Conservation (phyloP, 2,329 filamentous ascomycete species). For the Pleurostoma richardsiae region DNA sequence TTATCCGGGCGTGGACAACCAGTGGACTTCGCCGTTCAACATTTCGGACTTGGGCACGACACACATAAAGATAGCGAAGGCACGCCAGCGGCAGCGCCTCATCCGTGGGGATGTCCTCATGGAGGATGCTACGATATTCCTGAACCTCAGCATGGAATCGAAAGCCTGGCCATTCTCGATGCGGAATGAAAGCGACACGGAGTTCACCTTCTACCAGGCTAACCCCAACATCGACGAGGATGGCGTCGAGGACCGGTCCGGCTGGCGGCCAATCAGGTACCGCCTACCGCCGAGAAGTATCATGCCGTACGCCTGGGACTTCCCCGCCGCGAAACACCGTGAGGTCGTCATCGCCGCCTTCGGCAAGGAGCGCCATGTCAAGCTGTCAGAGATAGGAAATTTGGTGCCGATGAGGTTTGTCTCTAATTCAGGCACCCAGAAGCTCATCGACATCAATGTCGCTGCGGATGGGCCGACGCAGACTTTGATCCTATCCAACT, state of each 20-base stretch:
- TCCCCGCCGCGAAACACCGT: conserved; percentile 93
- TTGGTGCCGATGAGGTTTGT: conserved; percentile 89
- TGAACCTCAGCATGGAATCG: conserved; percentile 83
- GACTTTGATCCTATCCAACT: conserved; percentile 90
- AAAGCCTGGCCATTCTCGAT: conserved; percentile 99
- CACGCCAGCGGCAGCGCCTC: conserved; percentile 82
- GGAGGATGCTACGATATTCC: conserved; percentile 89
- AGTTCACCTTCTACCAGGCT: conserved; percentile 95
- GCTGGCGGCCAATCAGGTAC: conserved; percentile 90
- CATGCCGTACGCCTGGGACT: conserved; percentile 99
- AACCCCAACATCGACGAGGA: conserved; percentile 92
- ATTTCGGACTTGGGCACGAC: conserved; percentile 91
- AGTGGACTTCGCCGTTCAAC: conserved; percentile 97
- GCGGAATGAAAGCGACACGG: conserved; percentile 94
- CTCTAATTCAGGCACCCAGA: conserved; percentile 61
- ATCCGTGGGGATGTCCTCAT: conserved; percentile 85
- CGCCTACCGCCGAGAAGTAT: conserved; percentile 89
- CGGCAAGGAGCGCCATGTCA: conserved; percentile 83
- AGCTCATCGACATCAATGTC: conserved; percentile 95
- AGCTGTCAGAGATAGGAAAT: conserved; percentile 93
- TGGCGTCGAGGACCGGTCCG: conserved; percentile 74
- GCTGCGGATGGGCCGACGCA: conserved; percentile 94
- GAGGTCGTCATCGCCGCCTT: conserved; percentile 80
- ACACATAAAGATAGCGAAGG: conserved; percentile 89
- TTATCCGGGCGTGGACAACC: conserved; percentile 90